Evolutionary conservation across 2,329 filamentous ascomycete species (phyloP), one percentile per base, ranked within the genome.

Genomic region (Stemphylium vesicarium): DNA sequence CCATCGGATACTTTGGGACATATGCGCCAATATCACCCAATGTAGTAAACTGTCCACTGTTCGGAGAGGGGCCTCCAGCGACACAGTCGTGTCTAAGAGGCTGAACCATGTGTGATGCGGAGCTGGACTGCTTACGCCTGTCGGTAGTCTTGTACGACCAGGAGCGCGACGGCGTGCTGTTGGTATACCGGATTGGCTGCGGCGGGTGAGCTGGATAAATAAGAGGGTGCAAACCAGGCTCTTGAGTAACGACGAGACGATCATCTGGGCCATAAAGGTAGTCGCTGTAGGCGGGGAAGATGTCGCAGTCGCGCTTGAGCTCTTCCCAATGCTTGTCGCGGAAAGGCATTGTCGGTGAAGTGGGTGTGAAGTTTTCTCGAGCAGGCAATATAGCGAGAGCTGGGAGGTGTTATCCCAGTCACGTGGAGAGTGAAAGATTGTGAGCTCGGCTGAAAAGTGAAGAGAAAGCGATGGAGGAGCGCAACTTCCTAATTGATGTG

Each of bases 251-350:
- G 4, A 59, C 35, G 5, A 50, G 38, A 8, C 60, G 60, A 10
- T 31, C 35, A 36, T 66, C 63, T 8, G 59, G 24, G 26, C 62
- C 66, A 9, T 52, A 62, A 12, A 69, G 35, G 15, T 56, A 68
- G 48, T 69, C 64, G 4, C 43, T 62, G 38, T 63, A 69, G 6
- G 66, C 65, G 13, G 65, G 65, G 32, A 69, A 69, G 32, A 56
- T 22, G 9, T 46, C 52, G 32, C 44, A 56, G 47, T 68, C 65
- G 39, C 62, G 64, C 45, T 57, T 56, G 6, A 53, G 35, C 15
- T 66, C 58, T 18, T 68, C 60, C 57, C 59, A 65, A 2, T 63
- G 55, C 20, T 36, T 39, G 16, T 65, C 50, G n/a, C 15, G 52
- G 36, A 59, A 65, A 13, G 62, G 56, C 65, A 66, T 68, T n/a